Evolutionary conservation across 2,329 filamentous ascomycete species (phyloP).

Genomic region (Penicillium sp.): DNA sequence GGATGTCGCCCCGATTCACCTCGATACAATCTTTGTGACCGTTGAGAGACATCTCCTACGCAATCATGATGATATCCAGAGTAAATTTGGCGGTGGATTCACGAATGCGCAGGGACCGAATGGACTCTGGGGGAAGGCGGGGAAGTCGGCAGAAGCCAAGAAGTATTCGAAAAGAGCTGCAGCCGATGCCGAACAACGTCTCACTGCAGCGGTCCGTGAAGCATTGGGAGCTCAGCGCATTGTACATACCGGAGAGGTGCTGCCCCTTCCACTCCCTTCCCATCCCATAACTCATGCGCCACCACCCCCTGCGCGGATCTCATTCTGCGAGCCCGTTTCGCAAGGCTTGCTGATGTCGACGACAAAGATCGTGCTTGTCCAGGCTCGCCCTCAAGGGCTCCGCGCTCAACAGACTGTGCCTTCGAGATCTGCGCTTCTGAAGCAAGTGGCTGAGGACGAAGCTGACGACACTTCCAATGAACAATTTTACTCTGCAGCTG

Average conservation of each 20-base stretch:
- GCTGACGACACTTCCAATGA: conserved; percentile 85
- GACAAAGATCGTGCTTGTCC: conserved; percentile 76
- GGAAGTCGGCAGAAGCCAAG: conserved; percentile 31
- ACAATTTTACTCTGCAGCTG: conserved; percentile 87
- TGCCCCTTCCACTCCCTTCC: conserved; percentile 71
- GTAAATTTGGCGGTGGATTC: conserved; percentile 71
- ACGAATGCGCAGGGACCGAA: conserved; percentile 39
- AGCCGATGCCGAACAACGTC: conserved; percentile 53
- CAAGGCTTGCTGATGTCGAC: conserved; percentile 75
- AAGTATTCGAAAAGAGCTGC: conserved; percentile 36
- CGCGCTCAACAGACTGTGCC: conserved; percentile 45
- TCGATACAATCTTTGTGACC: conserved; percentile 84
- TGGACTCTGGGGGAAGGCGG: conserved; percentile 38
- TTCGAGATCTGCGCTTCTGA: conserved; percentile 53
- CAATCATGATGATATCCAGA: conserved; percentile 78
- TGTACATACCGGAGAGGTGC: conserved; percentile 77
- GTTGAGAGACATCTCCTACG: conserved; percentile 77
- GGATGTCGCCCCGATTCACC: conserved; percentile 72
- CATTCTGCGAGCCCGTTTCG: conserved; percentile 89
- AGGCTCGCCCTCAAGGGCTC: conserved; percentile 50
- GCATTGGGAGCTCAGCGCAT: conserved; percentile 71
- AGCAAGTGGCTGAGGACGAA: conserved; percentile 57
- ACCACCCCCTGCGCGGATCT: conserved; percentile 79
- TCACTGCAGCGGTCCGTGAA: conserved; percentile 67
- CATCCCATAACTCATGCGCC: conserved; percentile 85